These are phyloP conservation scores for Sherardia arvensis DNA, from an alignment of 257 asterid genomes.

Conservation along the genomic window DNA sequence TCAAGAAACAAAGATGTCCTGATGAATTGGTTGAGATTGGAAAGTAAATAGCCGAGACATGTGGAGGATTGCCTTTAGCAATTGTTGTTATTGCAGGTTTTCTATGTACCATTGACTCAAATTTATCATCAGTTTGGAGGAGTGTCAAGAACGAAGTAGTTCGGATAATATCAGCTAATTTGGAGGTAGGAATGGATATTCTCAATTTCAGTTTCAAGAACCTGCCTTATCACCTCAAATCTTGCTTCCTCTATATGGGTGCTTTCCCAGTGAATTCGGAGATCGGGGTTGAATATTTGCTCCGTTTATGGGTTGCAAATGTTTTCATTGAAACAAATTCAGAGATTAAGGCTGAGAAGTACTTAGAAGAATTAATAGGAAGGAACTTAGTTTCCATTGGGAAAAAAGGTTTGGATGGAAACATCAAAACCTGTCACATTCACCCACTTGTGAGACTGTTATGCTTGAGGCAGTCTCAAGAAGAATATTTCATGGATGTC, in stretches of 20 bases:
- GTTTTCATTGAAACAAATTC: no score
- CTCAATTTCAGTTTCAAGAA: slow-evolving; percentile 16
- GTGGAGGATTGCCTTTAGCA: slow-evolving; percentile 9
- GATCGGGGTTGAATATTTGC: no score
- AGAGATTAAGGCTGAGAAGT: no score
- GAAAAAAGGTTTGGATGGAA: no score
- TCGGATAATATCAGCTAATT: neutral
- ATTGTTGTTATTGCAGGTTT: slow-evolving; percentile 9
- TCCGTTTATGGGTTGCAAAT: no score
- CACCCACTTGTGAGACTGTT: no score
- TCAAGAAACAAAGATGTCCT: neutral
- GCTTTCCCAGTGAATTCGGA: no score
- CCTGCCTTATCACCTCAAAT: slow-evolving; percentile 26
- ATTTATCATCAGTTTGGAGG: neutral
- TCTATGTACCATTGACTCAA: slow-evolving; percentile 5
- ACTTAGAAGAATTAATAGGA: no score
- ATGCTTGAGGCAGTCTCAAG: no score
- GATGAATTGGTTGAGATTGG: neutral
- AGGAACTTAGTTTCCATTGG: no score
- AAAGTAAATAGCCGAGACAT: slow-evolving; percentile 4
- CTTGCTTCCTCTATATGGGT: slow-evolving; percentile 15
- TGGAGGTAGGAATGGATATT: slow-evolving; percentile 3
- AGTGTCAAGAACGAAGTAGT: neutral
- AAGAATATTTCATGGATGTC: no score
- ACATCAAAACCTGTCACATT: no score